phyloP scores from a whole-genome alignment of 73 alveolate genomes.

The Paramecium octaurelia region DNA sequence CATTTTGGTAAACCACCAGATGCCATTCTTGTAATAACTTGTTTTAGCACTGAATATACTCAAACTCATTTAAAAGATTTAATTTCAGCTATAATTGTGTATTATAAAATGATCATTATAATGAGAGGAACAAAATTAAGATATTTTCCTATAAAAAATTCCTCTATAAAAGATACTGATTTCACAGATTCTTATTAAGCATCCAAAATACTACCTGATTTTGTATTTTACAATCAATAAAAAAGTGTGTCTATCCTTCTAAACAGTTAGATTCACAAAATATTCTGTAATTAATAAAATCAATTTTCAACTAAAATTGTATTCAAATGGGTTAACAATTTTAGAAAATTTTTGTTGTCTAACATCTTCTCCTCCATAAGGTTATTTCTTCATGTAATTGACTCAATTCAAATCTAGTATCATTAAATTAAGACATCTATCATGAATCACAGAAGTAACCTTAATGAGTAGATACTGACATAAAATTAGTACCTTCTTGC shows the following conservation, averaged over 20 bases:
- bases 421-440: background rate
- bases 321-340: background rate
- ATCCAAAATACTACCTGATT: background rate
- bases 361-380: background rate
- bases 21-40: conserved; percentile 54
- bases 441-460: background rate
- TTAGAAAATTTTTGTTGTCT: background rate
- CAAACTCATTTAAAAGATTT: conserved; percentile 40
- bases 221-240: background rate
- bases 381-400: background rate
- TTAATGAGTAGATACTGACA: background rate
- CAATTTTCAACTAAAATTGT: background rate
- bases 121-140: background rate
- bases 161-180: background rate
- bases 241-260: background rate
- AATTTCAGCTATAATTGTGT: background rate
- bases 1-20: conserved; percentile 64
- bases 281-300: background rate
- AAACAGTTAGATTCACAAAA: background rate
- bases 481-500: background rate
- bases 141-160: background rate
- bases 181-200: background rate
- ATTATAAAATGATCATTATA: background rate
- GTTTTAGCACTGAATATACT: conserved; percentile 46
- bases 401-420: background rate